phyloP scores from a whole-genome alignment of 495 filamentous ascomycete species.

The Neurospora sp. region DNA sequence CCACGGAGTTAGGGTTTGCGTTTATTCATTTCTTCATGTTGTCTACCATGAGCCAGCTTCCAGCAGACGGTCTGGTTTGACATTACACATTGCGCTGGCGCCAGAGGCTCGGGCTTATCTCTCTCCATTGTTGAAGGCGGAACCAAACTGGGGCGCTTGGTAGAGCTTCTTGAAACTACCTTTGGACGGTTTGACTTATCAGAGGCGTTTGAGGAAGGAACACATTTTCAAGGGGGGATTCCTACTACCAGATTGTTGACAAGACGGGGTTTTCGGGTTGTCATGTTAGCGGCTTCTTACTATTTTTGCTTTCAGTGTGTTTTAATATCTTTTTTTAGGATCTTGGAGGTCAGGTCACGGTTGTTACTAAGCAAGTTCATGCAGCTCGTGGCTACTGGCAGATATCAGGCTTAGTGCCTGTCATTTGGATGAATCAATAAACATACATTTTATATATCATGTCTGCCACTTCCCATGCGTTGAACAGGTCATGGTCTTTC shows the following conservation, averaged over 20 bases:
- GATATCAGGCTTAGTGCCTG: not conserved
- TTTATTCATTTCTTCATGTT: not conserved
- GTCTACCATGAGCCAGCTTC: not conserved
- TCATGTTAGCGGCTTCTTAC: not conserved
- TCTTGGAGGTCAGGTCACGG: not conserved
- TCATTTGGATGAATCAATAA: not conserved
- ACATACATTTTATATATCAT: not conserved
- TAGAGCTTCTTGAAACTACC: not conserved
- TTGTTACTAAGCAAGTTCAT: not conserved
- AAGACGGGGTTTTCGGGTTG: not conserved
- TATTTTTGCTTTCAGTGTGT: not conserved
- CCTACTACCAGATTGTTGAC: not conserved
- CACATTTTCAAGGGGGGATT: not conserved
- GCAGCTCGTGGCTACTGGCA: not conserved
- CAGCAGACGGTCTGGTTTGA: not conserved
- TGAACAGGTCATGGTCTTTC: not conserved
- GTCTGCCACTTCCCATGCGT: not conserved
- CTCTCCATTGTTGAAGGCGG: not conserved
- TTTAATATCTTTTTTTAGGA: not conserved
- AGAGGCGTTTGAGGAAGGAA: not conserved
- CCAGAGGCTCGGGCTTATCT: not conserved
- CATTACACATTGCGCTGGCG: not conserved
- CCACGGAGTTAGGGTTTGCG: conserved; percentile 6
- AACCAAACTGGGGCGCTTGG: not conserved
- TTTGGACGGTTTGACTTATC: not conserved